Evolutionary conservation across 371 early-diverging fungal species (phyloP), one percentile per base, ranked within the genome.

Genomic region (Basidiobolus heterosporus): DNA sequence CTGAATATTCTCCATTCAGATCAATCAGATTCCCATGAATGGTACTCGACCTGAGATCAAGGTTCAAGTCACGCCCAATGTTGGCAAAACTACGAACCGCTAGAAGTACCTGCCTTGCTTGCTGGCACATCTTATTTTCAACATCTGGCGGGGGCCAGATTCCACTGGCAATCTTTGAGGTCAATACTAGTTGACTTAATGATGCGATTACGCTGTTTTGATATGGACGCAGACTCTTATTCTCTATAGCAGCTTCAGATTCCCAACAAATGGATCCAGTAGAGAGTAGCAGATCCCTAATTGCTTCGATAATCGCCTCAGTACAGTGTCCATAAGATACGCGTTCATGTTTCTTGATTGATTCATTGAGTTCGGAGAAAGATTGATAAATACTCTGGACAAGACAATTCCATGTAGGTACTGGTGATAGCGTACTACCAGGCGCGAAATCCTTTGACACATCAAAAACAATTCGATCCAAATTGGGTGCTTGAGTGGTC

Each of bases 251-350:
- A 45, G 72, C 54, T 2, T 68, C 57, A 0, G 80, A 65, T 35
- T 83, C 80, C 48, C 73, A 74, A 16, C 74, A 75, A 13, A 80
- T 69, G 0, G 84, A 78, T 8, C 80, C 80, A 8, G 85, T 78
- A n/a, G 88, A 69, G 17, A 77, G 70, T 44, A 93, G 68, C 82
- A 93, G 81, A 43, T 73, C 71, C 17, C 88, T 78, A 45, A 91
- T 78, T 11, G 86, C 72, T 30, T 81, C 72, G 4, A 88, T 80
- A n/a, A 88, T 67, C 17, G 54, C 54, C 0, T 69, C 56, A 30
- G 75, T 54, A 44, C 66, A 61, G 14, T 58, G 49, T 19, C 77
- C 47, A 50, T 74, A 85, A 30, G 70, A 65, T 39, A 68, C 57
- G 57, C 74, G 75, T 39, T 58, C 55, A 41, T 64, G 64, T 14